Evolutionary conservation across 2,329 filamentous ascomycete species (phyloP).

Genomic region (Diaporthe citrichinensis): DNA sequence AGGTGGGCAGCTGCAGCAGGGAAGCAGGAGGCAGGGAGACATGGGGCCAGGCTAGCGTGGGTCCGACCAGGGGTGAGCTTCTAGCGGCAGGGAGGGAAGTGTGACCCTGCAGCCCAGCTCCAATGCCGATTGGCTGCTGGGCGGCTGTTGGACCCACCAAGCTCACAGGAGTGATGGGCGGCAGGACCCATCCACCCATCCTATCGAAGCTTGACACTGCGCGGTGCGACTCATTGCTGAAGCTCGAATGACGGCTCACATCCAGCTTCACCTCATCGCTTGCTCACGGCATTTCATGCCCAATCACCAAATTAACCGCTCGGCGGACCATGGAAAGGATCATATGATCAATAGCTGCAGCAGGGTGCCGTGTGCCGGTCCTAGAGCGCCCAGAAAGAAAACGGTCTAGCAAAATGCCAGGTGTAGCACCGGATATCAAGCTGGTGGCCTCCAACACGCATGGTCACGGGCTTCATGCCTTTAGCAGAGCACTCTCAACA

Average conservation of each 20-base stretch:
- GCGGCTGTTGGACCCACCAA: not conserved
- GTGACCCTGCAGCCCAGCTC: not conserved
- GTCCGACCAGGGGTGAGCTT: conserved; percentile 18
- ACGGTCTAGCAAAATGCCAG: conserved; percentile 26
- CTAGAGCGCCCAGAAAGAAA: not conserved
- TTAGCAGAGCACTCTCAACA: not conserved
- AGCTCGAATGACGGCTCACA: conserved; percentile 10
- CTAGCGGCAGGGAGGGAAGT: not conserved
- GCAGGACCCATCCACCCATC: conserved; percentile 12
- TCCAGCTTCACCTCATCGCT: not conserved
- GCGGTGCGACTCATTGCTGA: not conserved
- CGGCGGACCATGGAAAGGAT: not conserved
- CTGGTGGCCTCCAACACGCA: conserved; percentile 34
- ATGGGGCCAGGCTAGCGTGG: conserved; percentile 7
- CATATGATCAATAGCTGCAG: not conserved
- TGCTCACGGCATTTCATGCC: not conserved
- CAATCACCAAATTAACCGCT: not conserved
- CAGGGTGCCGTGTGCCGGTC: not conserved
- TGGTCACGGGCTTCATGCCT: not conserved
- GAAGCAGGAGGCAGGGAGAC: conserved; percentile 17
- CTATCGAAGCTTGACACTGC: conserved; percentile 10
- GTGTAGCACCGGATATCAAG: conserved; percentile 31
- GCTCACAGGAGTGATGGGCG: not conserved
- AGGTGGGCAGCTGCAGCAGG: conserved; percentile 25
- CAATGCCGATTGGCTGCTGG: conserved; percentile 1